These are phyloP conservation scores for Penicillium maclennaniae DNA, from an alignment of 495 filamentous ascomycete genomes.

Conservation along the genomic window DNA sequence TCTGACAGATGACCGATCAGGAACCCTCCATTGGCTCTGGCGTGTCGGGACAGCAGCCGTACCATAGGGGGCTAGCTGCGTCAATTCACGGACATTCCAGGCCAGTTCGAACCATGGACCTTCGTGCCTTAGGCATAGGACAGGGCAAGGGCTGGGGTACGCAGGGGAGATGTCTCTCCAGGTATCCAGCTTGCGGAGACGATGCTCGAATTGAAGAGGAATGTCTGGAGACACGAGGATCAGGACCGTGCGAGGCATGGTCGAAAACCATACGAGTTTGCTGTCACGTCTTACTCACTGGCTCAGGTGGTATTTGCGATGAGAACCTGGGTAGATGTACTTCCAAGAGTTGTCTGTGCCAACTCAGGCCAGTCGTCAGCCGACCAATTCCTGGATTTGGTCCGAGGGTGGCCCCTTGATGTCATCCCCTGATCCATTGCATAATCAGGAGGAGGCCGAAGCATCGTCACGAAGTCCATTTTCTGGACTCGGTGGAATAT, in stretches of 20 bases:
- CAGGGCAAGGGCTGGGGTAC: neutral
- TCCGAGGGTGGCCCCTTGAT: neutral
- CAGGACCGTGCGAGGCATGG: neutral
- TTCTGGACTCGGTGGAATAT: too few species aligned
- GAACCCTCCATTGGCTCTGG: neutral
- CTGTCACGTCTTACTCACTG: neutral
- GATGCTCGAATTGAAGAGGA: neutral
- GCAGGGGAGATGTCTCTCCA: neutral
- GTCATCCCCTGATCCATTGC: neutral
- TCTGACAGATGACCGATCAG: neutral
- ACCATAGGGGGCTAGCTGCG: neutral
- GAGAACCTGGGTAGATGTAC: neutral
- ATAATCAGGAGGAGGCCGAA: neutral
- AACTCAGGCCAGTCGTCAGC: neutral
- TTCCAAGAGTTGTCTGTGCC: neutral
- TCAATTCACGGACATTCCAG: neutral
- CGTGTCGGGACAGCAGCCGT: neutral
- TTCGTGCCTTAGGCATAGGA: neutral
- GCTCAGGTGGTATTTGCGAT: neutral
- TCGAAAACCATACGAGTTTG: conserved; percentile 1
- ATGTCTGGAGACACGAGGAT: neutral
- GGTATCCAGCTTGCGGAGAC: neutral
- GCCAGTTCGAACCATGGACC: neutral
- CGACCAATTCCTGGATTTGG: neutral
- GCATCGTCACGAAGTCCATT: neutral